These are phyloP conservation scores for Achaetomiella virescens DNA, from an alignment of 495 filamentous ascomycete species.

Conservation along the genomic window DNA sequence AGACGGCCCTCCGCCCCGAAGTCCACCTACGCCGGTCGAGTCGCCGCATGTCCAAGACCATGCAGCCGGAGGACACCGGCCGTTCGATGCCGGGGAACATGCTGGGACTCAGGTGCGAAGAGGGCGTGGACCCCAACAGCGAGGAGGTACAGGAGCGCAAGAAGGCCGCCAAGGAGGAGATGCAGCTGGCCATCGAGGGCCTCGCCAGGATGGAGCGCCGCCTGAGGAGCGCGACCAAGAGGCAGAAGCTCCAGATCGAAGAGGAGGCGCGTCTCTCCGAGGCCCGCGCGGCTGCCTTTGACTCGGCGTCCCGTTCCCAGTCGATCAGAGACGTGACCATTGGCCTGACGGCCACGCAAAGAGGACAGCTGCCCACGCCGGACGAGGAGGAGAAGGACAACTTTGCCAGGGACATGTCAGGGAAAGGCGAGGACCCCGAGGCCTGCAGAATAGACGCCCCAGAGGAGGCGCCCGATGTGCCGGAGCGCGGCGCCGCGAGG, in stretches of 20 bases:
- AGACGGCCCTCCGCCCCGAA: constrained; percentile 12
- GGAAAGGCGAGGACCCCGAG: background rate
- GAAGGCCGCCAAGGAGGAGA: constrained; percentile 14
- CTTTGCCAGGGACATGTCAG: background rate
- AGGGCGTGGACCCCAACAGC: background rate
- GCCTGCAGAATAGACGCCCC: background rate
- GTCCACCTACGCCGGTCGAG: constrained; percentile 21
- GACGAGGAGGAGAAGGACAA: constrained; percentile 3
- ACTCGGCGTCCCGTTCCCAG: background rate
- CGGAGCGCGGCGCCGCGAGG: constrained; percentile 45
- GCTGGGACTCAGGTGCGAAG: constrained; percentile 7
- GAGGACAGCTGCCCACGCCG: constrained; percentile 2
- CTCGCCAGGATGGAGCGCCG: constrained; percentile 27
- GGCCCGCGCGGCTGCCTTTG: background rate
- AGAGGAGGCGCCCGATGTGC: constrained; percentile 32
- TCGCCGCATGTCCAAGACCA: constrained; percentile 14
- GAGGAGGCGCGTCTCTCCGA: constrained; percentile 2
- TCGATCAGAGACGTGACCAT: background rate
- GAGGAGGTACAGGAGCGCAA: constrained; percentile 8
- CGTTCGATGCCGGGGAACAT: constrained; percentile 16
- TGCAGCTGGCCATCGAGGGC: constrained; percentile 25
- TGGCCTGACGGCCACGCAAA: background rate
- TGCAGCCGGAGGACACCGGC: constrained; percentile 4
- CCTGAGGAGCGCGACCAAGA: constrained; percentile 21
- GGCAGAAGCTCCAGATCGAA: constrained; percentile 27